Base-by-base conservation (phyloP, 2,329 filamentous ascomycete species). In the Tothia fuscella region DNA sequence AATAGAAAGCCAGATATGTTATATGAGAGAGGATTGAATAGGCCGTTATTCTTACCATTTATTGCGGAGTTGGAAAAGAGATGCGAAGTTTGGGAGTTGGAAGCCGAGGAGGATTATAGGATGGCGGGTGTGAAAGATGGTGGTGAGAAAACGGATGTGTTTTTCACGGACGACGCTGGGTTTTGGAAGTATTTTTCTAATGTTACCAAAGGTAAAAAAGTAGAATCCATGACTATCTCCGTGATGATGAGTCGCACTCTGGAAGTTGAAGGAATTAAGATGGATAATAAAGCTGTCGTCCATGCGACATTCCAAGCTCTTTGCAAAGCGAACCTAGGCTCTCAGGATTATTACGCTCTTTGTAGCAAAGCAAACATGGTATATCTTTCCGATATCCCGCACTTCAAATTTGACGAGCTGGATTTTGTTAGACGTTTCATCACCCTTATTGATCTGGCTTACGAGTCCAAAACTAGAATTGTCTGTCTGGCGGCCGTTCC, bases 21-120 rank as follows among this genome's bases (percentile, higher is more conserved):
- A 6, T 98, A 98, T 70, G 94, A 91, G 62, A 98, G 96, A 58
- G 91, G 91, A 42, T 88, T 98, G 49, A 91, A 98, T 64, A 80
- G 91, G 45, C 81, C 93, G 51, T 93, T 85, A 5, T 98, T 98
- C 58, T 74, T 98, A 38, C 91, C 91, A 0, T 93, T 88, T 50
- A 98, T 98, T 17, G 38, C 26, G 17, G 38, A 40, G n/a, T 17
- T 40, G 14, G 25, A 40, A 32, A 16, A 21, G 5, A 30, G 38
- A 30, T 40, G 38, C 31, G 38, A 40, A 17, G 38, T 40, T 3
- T 40, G 38, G 38, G 31, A 33, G 16, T 26, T 40, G 12, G 26
- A 40, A 14, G 38, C 25, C 10, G 38, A 40, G 21, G 21, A 40
- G 16, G 38, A 40, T 33, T 40, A 40, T 13, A 30, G 38, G 14